Evolutionary conservation across 1,284 basidiomycete genomes (phyloP).

Genomic region (Clitocybe nebularis): DNA sequence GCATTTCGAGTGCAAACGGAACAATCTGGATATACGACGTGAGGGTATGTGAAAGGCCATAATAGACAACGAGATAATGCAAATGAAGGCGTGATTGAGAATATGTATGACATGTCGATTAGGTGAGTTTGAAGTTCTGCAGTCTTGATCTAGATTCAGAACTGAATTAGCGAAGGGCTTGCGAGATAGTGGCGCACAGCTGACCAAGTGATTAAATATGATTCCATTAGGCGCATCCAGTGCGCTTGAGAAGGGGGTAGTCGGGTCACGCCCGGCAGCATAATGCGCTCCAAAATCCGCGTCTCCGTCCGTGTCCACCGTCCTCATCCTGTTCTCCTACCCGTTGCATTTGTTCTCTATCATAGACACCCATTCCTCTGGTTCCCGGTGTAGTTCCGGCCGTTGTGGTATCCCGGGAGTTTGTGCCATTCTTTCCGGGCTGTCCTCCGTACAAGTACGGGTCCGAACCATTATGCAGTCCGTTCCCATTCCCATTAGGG

Average conservation of each 20-base stretch:
- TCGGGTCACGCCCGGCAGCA: conserved; percentile 42
- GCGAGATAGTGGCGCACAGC: background rate
- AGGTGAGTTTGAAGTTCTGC: conserved; percentile 3
- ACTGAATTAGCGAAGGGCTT: background rate
- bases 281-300: conserved; percentile 43
- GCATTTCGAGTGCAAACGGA: conserved; percentile 13
- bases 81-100: conserved; percentile 7
- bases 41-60: conserved; percentile 4
- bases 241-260: conserved; percentile 10
- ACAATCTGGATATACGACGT: conserved; percentile 16
- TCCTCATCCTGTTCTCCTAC: conserved; percentile 46
- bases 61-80: conserved; percentile 5
- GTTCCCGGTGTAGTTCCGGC: conserved; percentile 33
- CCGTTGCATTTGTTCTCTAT: conserved; percentile 51
- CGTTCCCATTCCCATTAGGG: conserved; percentile 35
- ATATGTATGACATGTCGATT: conserved; percentile 8
- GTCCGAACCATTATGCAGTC: conserved; percentile 49
- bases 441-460: conserved; percentile 58
- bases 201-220: conserved; percentile 16
- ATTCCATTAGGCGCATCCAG: conserved; percentile 17
- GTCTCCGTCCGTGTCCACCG: conserved; percentile 41
- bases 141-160: conserved; percentile 8
- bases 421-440: conserved; percentile 41
- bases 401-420: conserved; percentile 43
- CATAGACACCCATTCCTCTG: conserved; percentile 53